Conservation (phyloP, 1,284 basidiomycete species). For the Moesziomyces globuligerus region DNA sequence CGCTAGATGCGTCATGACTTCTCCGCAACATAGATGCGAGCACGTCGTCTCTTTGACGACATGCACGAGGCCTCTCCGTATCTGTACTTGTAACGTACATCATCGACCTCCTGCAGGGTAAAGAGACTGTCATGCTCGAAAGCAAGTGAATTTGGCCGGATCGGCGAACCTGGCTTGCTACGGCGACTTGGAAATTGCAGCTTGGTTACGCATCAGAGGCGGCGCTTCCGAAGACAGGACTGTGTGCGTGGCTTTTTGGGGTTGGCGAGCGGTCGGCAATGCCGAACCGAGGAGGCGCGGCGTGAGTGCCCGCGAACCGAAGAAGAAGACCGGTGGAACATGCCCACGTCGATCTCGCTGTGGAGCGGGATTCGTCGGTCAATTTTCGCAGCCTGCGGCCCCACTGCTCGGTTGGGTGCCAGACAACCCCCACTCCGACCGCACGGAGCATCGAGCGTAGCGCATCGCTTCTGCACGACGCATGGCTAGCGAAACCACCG, state of each 20-base stretch:
- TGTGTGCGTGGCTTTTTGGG: too few species aligned
- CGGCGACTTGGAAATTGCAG: background rate
- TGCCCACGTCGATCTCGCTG: background rate
- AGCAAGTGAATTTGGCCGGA: too few species aligned
- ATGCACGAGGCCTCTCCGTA: background rate
- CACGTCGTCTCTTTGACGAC: too few species aligned
- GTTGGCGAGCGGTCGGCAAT: too few species aligned
- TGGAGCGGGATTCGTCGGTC: background rate
- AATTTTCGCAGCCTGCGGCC: background rate
- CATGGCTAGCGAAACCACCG: background rate
- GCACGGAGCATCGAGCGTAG: background rate
- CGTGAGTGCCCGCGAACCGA: too few species aligned
- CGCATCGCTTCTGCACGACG: background rate
- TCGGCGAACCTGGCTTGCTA: background rate
- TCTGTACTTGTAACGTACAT: background rate
- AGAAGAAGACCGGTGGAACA: background rate
- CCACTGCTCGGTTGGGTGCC: background rate
- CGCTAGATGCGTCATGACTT: conserved; percentile 1
- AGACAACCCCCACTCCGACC: background rate
- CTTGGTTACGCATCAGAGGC: too few species aligned
- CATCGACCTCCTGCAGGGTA: too few species aligned
- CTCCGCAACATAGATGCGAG: background rate
- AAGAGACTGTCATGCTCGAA: too few species aligned
- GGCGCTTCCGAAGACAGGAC: too few species aligned
- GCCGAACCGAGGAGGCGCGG: too few species aligned